Percentiles rank a stretch among this genome's conserved stretches.
Evolutionary conservation across 2,329 filamentous ascomycete species (phyloP).

Genomic region (Didymella keratinophila): DNA sequence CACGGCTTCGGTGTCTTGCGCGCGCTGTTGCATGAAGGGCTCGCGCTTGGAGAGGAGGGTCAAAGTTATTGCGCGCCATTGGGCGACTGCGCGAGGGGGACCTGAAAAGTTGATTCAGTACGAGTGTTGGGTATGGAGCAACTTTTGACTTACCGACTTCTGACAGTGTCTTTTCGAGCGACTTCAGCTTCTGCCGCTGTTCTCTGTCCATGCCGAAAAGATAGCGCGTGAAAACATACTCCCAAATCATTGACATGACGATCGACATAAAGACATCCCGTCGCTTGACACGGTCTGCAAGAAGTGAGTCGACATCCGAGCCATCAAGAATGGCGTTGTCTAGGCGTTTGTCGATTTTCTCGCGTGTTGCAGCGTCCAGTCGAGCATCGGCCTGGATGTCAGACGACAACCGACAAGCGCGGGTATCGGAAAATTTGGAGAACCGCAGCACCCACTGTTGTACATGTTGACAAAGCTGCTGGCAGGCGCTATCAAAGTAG

Average conservation of each 20-base stretch:
- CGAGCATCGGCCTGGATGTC: slow-evolving; percentile 74
- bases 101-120: slow-evolving; percentile 51
- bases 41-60: slow-evolving; percentile 84
- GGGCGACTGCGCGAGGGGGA: slow-evolving; percentile 85
- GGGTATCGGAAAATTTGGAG: slow-evolving; percentile 95
- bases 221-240: slow-evolving; percentile 97
- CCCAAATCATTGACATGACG: slow-evolving; percentile 99
- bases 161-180: slow-evolving; percentile 86
- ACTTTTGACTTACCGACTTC: slow-evolving; percentile 69
- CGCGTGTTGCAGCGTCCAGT: slow-evolving; percentile 53
- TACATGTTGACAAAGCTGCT: slow-evolving; percentile 92
- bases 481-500: slow-evolving; percentile 93
- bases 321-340: slow-evolving; percentile 95
- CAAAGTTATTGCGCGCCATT: slow-evolving; percentile 95
- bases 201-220: slow-evolving; percentile 98
- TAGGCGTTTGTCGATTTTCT: slow-evolving; percentile 91
- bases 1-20: slow-evolving; percentile 93
- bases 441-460: slow-evolving; percentile 98
- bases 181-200: slow-evolving; percentile 96
- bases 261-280: slow-evolving; percentile 98
- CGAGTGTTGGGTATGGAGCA: not conserved
- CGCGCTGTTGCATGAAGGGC: slow-evolving; percentile 81
- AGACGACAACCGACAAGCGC: slow-evolving; percentile 80
- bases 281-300: slow-evolving; percentile 85
- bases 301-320: slow-evolving; percentile 87